Evolutionary conservation across 2,329 filamentous ascomycete genomes (phyloP).

Genomic region (Penicillium sp.): DNA sequence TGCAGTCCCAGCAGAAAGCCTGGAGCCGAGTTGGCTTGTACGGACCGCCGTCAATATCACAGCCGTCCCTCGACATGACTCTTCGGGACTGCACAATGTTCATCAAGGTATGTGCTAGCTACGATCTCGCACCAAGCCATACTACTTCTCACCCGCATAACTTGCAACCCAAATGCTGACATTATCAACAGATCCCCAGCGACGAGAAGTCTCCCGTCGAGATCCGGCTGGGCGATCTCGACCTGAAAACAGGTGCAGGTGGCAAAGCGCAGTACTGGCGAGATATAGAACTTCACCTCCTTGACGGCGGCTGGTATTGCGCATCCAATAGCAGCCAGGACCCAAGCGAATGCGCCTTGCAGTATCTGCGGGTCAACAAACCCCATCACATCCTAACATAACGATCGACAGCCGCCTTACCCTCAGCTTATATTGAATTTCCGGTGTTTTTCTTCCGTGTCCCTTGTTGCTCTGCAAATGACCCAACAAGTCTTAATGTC

Average conservation of each 20-base stretch:
- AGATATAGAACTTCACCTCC: constrained; percentile 59
- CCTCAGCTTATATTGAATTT: neutral
- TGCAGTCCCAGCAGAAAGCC: constrained; percentile 34
- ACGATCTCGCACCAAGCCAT: neutral
- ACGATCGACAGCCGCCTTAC: too few species aligned
- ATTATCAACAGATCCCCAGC: constrained; percentile 32
- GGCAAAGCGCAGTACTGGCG: constrained; percentile 69
- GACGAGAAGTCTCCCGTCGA: constrained; percentile 35
- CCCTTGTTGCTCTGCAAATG: too few species aligned
- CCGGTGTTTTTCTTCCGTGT: neutral
- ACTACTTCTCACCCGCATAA: neutral
- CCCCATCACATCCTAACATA: neutral
- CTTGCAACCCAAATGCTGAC: neutral
- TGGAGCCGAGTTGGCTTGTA: constrained; percentile 37
- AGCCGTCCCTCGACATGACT: constrained; percentile 71
- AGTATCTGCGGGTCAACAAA: constrained; percentile 2
- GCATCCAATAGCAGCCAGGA: constrained; percentile 36
- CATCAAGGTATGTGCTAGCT: constrained; percentile 52
- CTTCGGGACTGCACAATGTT: constrained; percentile 76
- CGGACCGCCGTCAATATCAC: constrained; percentile 37
- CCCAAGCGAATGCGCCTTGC: constrained; percentile 35
- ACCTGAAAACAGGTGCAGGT: constrained; percentile 65
- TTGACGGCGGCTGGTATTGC: constrained; percentile 66
- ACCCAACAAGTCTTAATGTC: too few species aligned
- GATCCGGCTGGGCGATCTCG: constrained; percentile 68